Conservation (phyloP, 306 rosid species). For the Malus orientalis region DNA sequence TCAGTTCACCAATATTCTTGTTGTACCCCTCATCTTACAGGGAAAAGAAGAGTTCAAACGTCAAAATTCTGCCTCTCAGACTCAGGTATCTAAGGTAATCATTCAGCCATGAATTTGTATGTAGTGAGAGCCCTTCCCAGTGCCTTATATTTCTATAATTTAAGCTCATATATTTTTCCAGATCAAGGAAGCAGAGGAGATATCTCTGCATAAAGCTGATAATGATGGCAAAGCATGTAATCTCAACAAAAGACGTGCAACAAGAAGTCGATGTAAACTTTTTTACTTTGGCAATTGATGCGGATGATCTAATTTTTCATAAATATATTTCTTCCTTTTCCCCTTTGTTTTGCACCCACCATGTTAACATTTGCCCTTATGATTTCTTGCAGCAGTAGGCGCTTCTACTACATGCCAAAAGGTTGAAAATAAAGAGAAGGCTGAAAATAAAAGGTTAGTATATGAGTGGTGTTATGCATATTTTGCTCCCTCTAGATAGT, state of each 20-base stretch:
- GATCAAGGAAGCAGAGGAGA: conserved; percentile 44
- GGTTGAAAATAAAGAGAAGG: conserved; percentile 43
- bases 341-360: background rate
- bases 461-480: background rate
- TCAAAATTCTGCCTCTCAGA: conserved; percentile 33
- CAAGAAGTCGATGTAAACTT: conserved; percentile 61
- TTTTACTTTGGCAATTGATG: background rate
- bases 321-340: background rate
- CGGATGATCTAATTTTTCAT: background rate
- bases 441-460: conserved; percentile 58
- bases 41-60: conserved; percentile 30
- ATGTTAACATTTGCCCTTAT: conserved; percentile 8
- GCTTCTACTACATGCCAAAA: conserved; percentile 38
- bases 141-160: conserved; percentile 3
- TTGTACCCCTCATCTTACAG: conserved; percentile 23
- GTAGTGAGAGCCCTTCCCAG: conserved; percentile 1
- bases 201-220: conserved; percentile 15
- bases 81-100: conserved; percentile 32
- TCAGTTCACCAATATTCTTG: background rate
- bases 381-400: conserved; percentile 45
- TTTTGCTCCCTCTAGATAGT: background rate
- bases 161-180: conserved; percentile 14
- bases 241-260: conserved; percentile 30
- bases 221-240: conserved; percentile 21
- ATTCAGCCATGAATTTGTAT: background rate